Evolutionary conservation across 2,329 filamentous ascomycete genomes (phyloP).

Genomic region (Conoideocrella luteorostrata): DNA sequence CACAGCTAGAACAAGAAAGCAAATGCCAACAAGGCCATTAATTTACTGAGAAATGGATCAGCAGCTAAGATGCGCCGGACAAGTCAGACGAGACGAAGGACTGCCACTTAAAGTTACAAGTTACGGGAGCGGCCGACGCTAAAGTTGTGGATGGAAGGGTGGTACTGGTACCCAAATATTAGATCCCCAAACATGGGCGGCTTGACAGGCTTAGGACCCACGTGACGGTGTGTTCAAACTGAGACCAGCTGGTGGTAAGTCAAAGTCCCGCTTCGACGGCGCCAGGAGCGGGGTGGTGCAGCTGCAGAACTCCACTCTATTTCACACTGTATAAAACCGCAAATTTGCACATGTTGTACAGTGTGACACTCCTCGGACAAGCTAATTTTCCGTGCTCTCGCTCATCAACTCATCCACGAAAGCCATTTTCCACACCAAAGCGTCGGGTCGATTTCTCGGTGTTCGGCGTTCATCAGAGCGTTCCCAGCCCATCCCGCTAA

Average conservation of each 20-base stretch:
- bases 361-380: too few species aligned
- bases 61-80: background rate
- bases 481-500: conserved; percentile 16
- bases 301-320: too few species aligned
- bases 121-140: conserved; percentile 2
- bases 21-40: background rate
- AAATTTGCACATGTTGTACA: background rate
- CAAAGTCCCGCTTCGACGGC: too few species aligned
- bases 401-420: too few species aligned
- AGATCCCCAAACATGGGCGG: too few species aligned
- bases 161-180: too few species aligned
- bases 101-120: background rate
- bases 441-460: conserved; percentile 23
- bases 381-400: too few species aligned
- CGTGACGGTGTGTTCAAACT: background rate
- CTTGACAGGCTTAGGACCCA: background rate
- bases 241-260: too few species aligned
- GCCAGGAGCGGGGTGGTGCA: too few species aligned
- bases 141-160: conserved; percentile 4
- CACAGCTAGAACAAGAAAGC: background rate
- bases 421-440: background rate
- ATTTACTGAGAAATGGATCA: background rate
- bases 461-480: conserved; percentile 28
- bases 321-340: background rate
- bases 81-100: background rate